phyloP scores from a whole-genome alignment of 352 stramenopile species.

The Pythium chondricola region DNA sequence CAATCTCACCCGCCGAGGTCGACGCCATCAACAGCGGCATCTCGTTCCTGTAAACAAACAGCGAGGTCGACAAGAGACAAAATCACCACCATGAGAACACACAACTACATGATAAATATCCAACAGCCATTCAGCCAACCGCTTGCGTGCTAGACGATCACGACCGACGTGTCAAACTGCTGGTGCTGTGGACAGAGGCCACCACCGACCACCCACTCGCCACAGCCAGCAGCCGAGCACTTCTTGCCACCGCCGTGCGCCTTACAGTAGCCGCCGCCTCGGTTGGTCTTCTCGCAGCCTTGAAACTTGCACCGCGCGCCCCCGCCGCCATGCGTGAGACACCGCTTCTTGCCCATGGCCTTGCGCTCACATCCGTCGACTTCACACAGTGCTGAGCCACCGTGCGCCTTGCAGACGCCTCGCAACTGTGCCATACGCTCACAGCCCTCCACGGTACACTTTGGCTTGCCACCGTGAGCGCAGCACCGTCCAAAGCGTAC shows the following conservation, averaged over 20 bases:
- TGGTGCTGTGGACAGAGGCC: conserved; percentile 62
- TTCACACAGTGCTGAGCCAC: conserved; percentile 60
- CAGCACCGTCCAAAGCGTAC: conserved; percentile 75
- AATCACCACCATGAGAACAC: background rate
- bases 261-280: conserved; percentile 73
- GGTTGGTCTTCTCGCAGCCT: conserved; percentile 67
- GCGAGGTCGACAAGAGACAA: conserved; percentile 1
- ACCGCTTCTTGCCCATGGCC: conserved; percentile 72
- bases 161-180: conserved; percentile 26
- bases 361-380: conserved; percentile 54
- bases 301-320: conserved; percentile 62
- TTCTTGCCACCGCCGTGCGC: conserved; percentile 77
- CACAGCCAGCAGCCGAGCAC: conserved; percentile 48
- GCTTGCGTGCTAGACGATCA: conserved; percentile 26
- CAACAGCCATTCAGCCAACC: conserved; percentile 1
- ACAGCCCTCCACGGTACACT: conserved; percentile 58
- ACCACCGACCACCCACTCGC: conserved; percentile 66
- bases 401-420: conserved; percentile 77
- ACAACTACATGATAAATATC: background rate
- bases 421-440: conserved; percentile 55
- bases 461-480: conserved; percentile 67
- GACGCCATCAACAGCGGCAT: conserved; percentile 78
- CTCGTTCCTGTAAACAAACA: conserved; percentile 50
- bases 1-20: conserved; percentile 56
- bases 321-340: conserved; percentile 76